Conservation (phyloP, 768 basidiomycete species). For the Hydnomerulius pinastri region DNA sequence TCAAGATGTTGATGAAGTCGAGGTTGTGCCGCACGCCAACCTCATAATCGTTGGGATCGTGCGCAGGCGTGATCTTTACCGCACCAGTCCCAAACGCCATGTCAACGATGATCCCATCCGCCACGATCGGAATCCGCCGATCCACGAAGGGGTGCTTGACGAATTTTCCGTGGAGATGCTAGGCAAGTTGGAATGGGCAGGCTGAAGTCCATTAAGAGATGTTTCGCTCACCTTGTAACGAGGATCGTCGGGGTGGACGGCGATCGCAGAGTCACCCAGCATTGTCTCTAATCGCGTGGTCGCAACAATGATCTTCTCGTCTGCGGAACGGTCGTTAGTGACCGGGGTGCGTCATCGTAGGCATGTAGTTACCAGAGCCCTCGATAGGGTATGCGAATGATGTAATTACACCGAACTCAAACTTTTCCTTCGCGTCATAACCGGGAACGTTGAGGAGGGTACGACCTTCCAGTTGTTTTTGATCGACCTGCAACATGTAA, state of each 20-base stretch:
- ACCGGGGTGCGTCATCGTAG: not conserved
- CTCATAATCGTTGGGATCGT: slow-evolving; percentile 96
- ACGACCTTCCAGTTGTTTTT: slow-evolving; percentile 82
- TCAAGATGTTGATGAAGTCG: slow-evolving; percentile 91
- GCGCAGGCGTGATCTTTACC: slow-evolving; percentile 98
- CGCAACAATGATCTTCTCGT: slow-evolving; percentile 90
- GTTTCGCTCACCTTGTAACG: slow-evolving; percentile 68
- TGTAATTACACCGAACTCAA: slow-evolving; percentile 95
- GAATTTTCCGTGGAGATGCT: slow-evolving; percentile 95
- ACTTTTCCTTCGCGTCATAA: slow-evolving; percentile 92
- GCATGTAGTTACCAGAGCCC: slow-evolving; percentile 72
- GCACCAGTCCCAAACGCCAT: slow-evolving; percentile 98
- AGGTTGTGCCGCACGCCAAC: slow-evolving; percentile 86
- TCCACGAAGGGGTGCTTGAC: slow-evolving; percentile 86
- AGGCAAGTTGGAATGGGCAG: not conserved
- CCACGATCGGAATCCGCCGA: slow-evolving; percentile 84
- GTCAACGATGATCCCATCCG: slow-evolving; percentile 83
- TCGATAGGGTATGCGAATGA: slow-evolving; percentile 96
- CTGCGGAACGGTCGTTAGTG: too few species aligned
- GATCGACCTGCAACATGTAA: slow-evolving; percentile 68
- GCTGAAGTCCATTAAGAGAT: not conserved
- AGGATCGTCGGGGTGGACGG: slow-evolving; percentile 91
- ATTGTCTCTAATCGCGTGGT: slow-evolving; percentile 99
- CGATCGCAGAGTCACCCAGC: slow-evolving; percentile 96
- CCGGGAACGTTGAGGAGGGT: slow-evolving; percentile 91